Evolutionary conservation across 805 yeast genomes (phyloP).

Genomic region (Yarrowia sp.): DNA sequence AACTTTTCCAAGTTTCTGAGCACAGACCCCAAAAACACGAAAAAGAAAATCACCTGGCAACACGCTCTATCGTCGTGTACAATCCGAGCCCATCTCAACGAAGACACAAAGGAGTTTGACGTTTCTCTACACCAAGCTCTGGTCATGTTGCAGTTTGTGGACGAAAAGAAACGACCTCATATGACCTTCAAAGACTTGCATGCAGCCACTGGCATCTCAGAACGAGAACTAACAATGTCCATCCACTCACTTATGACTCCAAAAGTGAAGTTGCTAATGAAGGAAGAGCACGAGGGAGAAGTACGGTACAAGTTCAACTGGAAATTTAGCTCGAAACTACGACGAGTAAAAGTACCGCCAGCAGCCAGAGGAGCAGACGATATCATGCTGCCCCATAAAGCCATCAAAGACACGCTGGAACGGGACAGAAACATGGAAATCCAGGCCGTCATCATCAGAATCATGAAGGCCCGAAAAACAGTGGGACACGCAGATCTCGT

Average conservation of each 20-base stretch:
- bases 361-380: slow-evolving; percentile 27
- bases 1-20: slow-evolving; percentile 31
- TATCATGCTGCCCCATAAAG: slow-evolving; percentile 26
- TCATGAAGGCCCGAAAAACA: slow-evolving; percentile 35
- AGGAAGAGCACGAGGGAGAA: background rate
- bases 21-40: slow-evolving; percentile 12
- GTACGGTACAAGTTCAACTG: slow-evolving; percentile 31
- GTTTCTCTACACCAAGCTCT: slow-evolving; percentile 34
- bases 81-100: slow-evolving; percentile 33
- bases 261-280: background rate
- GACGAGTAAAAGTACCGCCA: slow-evolving; percentile 33
- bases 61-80: slow-evolving; percentile 36
- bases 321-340: slow-evolving; percentile 31
- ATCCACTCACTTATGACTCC: slow-evolving; percentile 4
- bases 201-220: background rate
- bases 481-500: slow-evolving; percentile 35
- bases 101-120: slow-evolving; percentile 36
- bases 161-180: slow-evolving; percentile 29
- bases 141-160: slow-evolving; percentile 33
- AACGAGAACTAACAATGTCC: background rate
- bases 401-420: slow-evolving; percentile 31
- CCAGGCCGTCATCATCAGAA: slow-evolving; percentile 37
- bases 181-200: slow-evolving; percentile 7
- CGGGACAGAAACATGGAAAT: slow-evolving; percentile 38
- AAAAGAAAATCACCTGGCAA: slow-evolving; percentile 34